Base-by-base conservation (phyloP, 495 filamentous ascomycete species). In the Cryomyces minteri region DNA sequence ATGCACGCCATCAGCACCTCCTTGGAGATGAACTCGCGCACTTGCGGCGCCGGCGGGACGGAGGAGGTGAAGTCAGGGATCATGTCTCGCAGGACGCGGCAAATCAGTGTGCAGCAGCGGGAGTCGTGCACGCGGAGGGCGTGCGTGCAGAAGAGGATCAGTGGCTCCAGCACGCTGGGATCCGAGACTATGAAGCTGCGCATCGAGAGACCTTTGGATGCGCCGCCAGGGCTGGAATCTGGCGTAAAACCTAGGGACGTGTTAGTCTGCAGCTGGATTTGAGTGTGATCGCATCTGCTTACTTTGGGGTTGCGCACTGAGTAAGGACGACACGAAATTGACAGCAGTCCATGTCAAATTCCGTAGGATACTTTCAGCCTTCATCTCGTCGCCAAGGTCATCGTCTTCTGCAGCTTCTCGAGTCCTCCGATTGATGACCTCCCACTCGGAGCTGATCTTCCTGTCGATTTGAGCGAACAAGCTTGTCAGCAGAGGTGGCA, bases 331-430 rank as follows among this genome's bases (percentile, higher is more conserved):
- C 39, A 94, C 82, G 70, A 95, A 81, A 48, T 88, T 78, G 9
- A 94, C 84, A 5, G 88, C 83, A 33, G 85, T 82, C 57, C 88
- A 85, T 0, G 90, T 94, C 41, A 96, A 67, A 48, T 93, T 84
- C n/a, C 90, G 76, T 32, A 99, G 67, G 29, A 96, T 90, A 59
- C 88, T 95, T 58, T 99, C 90, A 14, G 84, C 79, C 62, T 93
- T 94, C 90, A 99, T 99, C 66, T 99, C 92, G 51, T 93, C 82
- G 1, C 82, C 80, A 33, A 99, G 66, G 53, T 80, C 70, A 40
- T 72, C 75, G 39, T 77, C 76, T 12, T 80, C 75, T 0, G 71
- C 70, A 7, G 74, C 75, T 31, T 75, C 67, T 48, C 73, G 73
- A 6, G 68, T 71, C 28, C 80, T 73, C 51, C 73, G 75, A 46